phyloP scores from a whole-genome alignment of 495 filamentous ascomycete species.

The Echria macrotheca region DNA sequence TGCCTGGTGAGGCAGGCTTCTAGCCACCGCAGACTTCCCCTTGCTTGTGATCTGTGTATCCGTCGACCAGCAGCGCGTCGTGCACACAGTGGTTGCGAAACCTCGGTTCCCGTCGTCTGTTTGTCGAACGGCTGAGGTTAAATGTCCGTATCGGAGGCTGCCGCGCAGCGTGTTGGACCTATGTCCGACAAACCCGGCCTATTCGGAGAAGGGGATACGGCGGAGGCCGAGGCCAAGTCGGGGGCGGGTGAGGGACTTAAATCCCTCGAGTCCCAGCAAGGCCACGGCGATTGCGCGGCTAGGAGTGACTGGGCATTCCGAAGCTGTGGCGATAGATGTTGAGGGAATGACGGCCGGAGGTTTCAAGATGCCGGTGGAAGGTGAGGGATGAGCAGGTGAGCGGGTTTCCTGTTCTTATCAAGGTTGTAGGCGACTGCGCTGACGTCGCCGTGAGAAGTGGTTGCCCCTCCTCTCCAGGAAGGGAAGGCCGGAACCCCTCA shows the following conservation, averaged over 20 bases:
- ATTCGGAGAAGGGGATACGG: not conserved
- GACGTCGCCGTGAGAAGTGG: slow-evolving; percentile 7
- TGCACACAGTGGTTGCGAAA: too few relatives aligned
- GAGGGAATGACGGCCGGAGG: not conserved
- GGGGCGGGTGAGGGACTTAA: slow-evolving; percentile 1
- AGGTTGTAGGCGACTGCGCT: not conserved
- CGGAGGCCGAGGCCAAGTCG: not conserved
- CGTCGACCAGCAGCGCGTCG: too few relatives aligned
- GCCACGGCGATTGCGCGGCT: not conserved
- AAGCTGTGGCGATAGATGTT: not conserved
- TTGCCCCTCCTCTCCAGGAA: not conserved
- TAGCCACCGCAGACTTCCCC: too few relatives aligned
- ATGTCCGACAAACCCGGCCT: too few relatives aligned
- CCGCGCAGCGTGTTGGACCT: too few relatives aligned
- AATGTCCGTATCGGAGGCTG: too few relatives aligned
- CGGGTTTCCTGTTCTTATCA: not conserved
- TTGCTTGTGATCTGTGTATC: too few relatives aligned
- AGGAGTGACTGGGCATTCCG: not conserved
- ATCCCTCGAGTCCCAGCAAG: too few relatives aligned
- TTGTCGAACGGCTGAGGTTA: too few relatives aligned
- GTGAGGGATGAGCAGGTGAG: too few relatives aligned
- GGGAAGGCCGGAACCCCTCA: slow-evolving; percentile 8
- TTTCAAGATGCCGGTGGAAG: not conserved
- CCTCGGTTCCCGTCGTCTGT: too few relatives aligned
- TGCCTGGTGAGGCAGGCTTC: too few relatives aligned